phyloP scores from a whole-genome alignment of 2,329 filamentous ascomycete species.

The Diaporthe sp. region DNA sequence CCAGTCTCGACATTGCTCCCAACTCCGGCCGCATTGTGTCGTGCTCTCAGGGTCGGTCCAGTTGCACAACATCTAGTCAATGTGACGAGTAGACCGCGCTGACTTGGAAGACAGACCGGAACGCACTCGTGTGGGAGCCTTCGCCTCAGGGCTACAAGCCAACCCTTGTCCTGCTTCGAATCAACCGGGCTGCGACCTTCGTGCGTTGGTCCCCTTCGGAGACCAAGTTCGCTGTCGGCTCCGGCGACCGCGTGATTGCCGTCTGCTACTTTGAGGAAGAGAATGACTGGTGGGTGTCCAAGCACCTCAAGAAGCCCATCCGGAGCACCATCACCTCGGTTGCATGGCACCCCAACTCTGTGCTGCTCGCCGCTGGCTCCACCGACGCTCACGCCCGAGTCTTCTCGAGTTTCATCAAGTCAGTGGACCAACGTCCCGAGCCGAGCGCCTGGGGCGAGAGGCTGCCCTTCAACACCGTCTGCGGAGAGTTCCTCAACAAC shows the following conservation, averaged over 20 bases:
- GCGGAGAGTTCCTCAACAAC: conserved; percentile 95
- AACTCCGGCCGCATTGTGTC: conserved; percentile 94
- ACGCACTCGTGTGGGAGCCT: conserved; percentile 97
- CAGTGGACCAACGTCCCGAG: conserved; percentile 87
- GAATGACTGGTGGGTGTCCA: conserved; percentile 99
- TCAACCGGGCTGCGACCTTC: conserved; percentile 96
- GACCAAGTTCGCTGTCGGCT: conserved; percentile 97
- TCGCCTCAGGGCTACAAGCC: conserved; percentile 95
- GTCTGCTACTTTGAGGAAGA: conserved; percentile 99
- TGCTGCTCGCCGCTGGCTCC: conserved; percentile 93
- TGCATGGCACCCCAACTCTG: conserved; percentile 97
- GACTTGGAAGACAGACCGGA: conserved; percentile 77
- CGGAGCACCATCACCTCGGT: conserved; percentile 96
- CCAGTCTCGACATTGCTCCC: conserved; percentile 94
- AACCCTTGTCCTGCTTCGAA: conserved; percentile 94
- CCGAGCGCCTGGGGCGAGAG: conserved; percentile 94
- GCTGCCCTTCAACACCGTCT: conserved; percentile 97
- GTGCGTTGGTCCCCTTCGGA: conserved; percentile 98
- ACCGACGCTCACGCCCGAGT: conserved; percentile 97
- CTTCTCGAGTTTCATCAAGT: conserved; percentile 96
- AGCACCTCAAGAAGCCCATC: conserved; percentile 99
- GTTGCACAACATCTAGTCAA: not conserved
- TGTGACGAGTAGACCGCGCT: conserved; percentile 1
- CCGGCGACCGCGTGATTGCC: conserved; percentile 93
- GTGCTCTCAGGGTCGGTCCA: conserved; percentile 86